Evolutionary conservation across 108 stramenopile genomes (phyloP), one percentile per base, ranked within the genome.

Genomic region (Cyclotella sp.): DNA sequence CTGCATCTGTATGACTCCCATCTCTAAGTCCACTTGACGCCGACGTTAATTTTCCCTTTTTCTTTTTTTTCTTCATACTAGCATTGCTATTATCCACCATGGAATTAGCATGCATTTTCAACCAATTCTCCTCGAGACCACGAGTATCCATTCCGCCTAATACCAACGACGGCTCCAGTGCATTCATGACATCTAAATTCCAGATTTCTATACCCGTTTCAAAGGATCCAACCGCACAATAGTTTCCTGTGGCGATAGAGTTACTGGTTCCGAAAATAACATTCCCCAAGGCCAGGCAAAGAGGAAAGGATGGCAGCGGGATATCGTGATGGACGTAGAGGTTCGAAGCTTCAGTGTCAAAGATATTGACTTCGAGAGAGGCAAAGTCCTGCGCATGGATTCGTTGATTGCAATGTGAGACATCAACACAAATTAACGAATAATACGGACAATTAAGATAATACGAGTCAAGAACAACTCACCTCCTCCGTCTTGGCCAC

Each of bases 291-390:
- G 94, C 93, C 45, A 99, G 29, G 77, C 92, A 93, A 19, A 99
- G 88, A 18, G 99, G 99, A 71, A 97, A 98, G 26, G 98, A 91
- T 2, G 98, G 98, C 29, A 99, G 78, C 11, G 97, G 86, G 68
- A 99, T 96, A 82, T 99, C 99, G 81, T 99, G 99, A 86, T 99
- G 99, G 21, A 98, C 95, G 84, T 95, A 99, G 54, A 99, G 81
- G 69, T 93, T 96, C 28, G 95, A 97, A 8, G 88, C 84, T 46
- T 90, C 79, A 63, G 83, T 81, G 64, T 97, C 96, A 81, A 93
- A 97, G 6, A 93, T 91, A 41, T 93, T 89, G 59, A 97, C 87
- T 76, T 97, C 96, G 63, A 97, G 85, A 0, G 93, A 81, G 29
- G 96, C 92, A 83, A 94, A 97, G 72, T 97, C 96, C 83, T 95